These are phyloP conservation scores for Akanthomyces muscarius DNA, from an alignment of 2,329 filamentous ascomycete genomes.

Conservation along the genomic window DNA sequence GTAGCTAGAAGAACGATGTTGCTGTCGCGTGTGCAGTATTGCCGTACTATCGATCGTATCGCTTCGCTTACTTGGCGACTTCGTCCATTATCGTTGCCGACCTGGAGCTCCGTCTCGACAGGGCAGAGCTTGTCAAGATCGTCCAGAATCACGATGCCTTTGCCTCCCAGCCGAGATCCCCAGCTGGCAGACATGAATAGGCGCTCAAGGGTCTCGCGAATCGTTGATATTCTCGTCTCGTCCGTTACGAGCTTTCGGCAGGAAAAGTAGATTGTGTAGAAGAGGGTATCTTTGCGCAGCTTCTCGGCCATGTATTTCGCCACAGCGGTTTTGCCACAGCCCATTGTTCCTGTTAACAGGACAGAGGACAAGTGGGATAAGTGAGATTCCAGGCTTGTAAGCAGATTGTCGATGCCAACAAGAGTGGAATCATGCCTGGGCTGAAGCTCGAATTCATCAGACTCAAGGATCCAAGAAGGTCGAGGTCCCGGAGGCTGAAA, in stretches of 20 bases:
- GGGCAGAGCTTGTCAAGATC: slow-evolving; percentile 92
- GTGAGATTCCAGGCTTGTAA: slow-evolving; percentile 69
- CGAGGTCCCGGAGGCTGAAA: slow-evolving; percentile 70
- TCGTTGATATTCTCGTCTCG: slow-evolving; percentile 80
- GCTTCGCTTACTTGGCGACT: slow-evolving; percentile 91
- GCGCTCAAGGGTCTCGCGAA: slow-evolving; percentile 82
- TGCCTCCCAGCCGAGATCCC: slow-evolving; percentile 83
- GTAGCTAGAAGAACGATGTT: slow-evolving; percentile 85
- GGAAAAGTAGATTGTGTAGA: slow-evolving; percentile 79
- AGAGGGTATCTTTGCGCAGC: slow-evolving; percentile 68
- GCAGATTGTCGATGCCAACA: slow-evolving; percentile 78
- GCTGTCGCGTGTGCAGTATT: slow-evolving; percentile 76
- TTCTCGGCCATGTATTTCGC: slow-evolving; percentile 70
- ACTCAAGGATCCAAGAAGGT: slow-evolving; percentile 52
- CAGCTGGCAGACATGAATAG: slow-evolving; percentile 87
- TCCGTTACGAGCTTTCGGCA: slow-evolving; percentile 86
- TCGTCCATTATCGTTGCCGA: slow-evolving; percentile 87
- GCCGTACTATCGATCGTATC: slow-evolving; percentile 73
- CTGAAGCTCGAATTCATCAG: slow-evolving; percentile 48
- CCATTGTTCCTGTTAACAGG: slow-evolving; percentile 80
- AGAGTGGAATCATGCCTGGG: slow-evolving; percentile 57
- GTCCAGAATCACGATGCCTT: slow-evolving; percentile 80
- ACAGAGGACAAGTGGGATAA: slow-evolving; percentile 85
- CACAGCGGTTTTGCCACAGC: slow-evolving; percentile 83
- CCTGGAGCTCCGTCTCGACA: slow-evolving; percentile 88